phyloP scores from a whole-genome alignment of 257 asterid species.

The Nicotiana tomentosiformis region DNA sequence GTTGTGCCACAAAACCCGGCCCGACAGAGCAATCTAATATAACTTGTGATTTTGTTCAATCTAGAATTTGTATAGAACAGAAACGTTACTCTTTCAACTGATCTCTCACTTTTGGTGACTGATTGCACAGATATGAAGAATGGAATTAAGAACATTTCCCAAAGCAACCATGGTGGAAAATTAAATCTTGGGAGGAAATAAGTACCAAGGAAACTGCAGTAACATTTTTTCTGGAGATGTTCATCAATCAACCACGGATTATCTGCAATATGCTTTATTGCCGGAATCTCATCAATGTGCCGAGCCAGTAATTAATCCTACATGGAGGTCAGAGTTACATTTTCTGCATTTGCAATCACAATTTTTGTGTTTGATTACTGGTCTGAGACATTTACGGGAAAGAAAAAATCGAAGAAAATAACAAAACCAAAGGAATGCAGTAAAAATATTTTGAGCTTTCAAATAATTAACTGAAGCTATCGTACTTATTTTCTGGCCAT shows the following conservation, averaged over 20 bases:
- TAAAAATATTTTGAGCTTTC: too few species aligned
- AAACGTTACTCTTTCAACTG: not conserved
- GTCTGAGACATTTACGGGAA: not conserved
- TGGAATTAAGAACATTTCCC: not conserved
- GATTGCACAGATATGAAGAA: not conserved
- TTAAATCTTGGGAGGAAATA: not conserved
- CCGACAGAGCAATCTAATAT: too few species aligned
- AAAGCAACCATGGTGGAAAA: not conserved
- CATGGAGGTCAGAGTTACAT: constrained; percentile 54
- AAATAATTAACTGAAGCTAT: not conserved
- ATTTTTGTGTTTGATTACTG: not conserved
- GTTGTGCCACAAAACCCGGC: too few species aligned
- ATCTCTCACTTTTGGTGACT: not conserved
- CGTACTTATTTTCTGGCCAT: not conserved
- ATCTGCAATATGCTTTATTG: constrained; percentile 2
- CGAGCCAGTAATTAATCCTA: constrained; percentile 37
- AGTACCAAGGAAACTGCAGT: not conserved
- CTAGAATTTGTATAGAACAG: too few species aligned
- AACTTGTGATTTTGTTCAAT: too few species aligned
- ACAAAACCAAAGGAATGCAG: too few species aligned
- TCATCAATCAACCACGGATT: not conserved
- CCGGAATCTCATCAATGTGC: constrained; percentile 11
- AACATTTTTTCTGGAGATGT: not conserved
- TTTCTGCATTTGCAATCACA: not conserved
- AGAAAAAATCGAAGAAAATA: not conserved